These are phyloP conservation scores for Rhamnella rubrinervis DNA, from an alignment of 331 rosid species.

Conservation along the genomic window DNA sequence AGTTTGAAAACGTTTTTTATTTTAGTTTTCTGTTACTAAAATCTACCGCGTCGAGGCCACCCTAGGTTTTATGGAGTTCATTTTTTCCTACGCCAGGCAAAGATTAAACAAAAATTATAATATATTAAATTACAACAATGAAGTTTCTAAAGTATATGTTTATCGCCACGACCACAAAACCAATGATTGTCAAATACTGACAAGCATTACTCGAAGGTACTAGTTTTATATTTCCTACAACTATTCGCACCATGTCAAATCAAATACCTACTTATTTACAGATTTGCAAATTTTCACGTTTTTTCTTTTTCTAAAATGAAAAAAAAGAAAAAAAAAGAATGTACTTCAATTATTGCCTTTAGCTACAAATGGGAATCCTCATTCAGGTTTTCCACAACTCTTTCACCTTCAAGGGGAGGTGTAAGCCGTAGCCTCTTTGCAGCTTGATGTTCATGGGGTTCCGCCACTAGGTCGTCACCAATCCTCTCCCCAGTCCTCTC, in stretches of 20 bases:
- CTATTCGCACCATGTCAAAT: slow-evolving; percentile 27
- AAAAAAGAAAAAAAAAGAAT: background rate
- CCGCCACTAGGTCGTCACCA: slow-evolving; percentile 7
- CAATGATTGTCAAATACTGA: background rate
- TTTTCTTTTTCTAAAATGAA: background rate
- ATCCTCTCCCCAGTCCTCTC: background rate
- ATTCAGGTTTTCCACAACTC: slow-evolving; percentile 11
- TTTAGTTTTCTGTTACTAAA: too few relatives aligned
- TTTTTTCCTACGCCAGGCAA: too few relatives aligned
- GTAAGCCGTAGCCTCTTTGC: slow-evolving; percentile 55
- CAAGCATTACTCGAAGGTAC: too few relatives aligned
- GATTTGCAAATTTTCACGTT: background rate
- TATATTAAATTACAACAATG: too few relatives aligned
- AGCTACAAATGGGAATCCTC: slow-evolving; percentile 5
- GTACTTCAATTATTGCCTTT: background rate
- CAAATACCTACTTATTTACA: slow-evolving; percentile 20
- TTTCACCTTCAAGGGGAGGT: slow-evolving; percentile 22
- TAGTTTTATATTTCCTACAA: background rate
- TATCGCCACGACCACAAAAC: background rate
- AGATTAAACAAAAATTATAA: too few relatives aligned
- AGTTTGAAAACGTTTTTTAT: too few relatives aligned
- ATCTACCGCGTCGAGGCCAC: too few relatives aligned
- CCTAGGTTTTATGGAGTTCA: too few relatives aligned
- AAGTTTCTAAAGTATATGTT: too few relatives aligned
- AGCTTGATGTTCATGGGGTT: slow-evolving; percentile 36